Conservation (phyloP, 2,329 filamentous ascomycete genomes). For the Monosporascus cannonballus region DNA sequence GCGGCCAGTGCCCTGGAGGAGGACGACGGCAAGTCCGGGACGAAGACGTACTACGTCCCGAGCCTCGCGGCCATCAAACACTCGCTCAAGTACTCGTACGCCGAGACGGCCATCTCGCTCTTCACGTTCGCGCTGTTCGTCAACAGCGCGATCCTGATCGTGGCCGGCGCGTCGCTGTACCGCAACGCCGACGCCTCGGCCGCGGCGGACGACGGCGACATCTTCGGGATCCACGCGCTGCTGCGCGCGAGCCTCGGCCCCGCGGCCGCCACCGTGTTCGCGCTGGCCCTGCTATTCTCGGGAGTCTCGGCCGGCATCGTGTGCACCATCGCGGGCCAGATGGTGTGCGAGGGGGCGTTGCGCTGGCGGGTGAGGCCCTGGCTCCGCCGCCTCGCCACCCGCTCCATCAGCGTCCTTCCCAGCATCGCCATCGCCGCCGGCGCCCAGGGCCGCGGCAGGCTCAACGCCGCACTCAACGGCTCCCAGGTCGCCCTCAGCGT, state of each 20-base stretch:
- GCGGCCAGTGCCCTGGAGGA: conserved; percentile 18
- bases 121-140: conserved; percentile 82
- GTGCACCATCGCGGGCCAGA: conserved; percentile 84
- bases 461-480: conserved; percentile 66
- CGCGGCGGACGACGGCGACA: conserved; percentile 47
- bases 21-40: conserved; percentile 27
- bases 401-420: conserved; percentile 74
- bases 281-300: conserved; percentile 71
- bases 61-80: conserved; percentile 66
- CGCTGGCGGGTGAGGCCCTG: conserved; percentile 70
- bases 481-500: conserved; percentile 74
- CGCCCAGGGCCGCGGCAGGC: conserved; percentile 58
- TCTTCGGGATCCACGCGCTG: conserved; percentile 76
- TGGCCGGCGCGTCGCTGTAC: conserved; percentile 72
- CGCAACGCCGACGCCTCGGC: conserved; percentile 51
- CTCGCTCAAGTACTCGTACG: conserved; percentile 67
- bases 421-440: conserved; percentile 78
- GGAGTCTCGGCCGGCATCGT: conserved; percentile 79
- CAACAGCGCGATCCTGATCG: conserved; percentile 76
- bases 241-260: conserved; percentile 63
- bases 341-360: conserved; percentile 79
- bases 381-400: conserved; percentile 71
- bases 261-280: conserved; percentile 77
- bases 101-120: conserved; percentile 64
- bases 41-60: conserved; percentile 58